A percentile compares a stretch with the other conserved stretches of the same genome.
Conservation (phyloP, 139 green algal species). For the Chlamydomonas applanata region DNA sequence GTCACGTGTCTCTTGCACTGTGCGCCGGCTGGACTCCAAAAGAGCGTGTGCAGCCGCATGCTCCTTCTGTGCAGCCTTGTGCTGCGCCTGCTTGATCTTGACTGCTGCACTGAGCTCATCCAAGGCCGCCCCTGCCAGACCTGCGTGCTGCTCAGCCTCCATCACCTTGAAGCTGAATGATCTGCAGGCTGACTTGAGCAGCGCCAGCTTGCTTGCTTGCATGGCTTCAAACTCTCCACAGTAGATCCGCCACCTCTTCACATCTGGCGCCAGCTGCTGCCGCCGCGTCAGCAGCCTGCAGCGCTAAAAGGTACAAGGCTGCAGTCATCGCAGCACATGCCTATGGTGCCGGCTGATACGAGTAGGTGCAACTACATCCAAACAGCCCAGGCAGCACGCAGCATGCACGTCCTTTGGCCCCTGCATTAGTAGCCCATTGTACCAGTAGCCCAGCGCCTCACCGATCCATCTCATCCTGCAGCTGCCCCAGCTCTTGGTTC, state of each 20-base stretch:
- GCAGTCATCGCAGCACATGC: too few relatives aligned
- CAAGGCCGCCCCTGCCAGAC: not conserved
- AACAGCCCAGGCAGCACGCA: too few relatives aligned
- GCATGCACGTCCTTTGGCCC: too few relatives aligned
- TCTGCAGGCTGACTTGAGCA: too few relatives aligned
- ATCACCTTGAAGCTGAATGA: too few relatives aligned
- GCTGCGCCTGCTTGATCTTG: not conserved
- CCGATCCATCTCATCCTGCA: slow-evolving; percentile 11
- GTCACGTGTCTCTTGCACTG: too few relatives aligned
- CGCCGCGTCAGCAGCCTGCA: slow-evolving; percentile 39
- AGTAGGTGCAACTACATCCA: too few relatives aligned
- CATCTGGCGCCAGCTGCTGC: slow-evolving; percentile 41
- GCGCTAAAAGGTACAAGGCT: not conserved
- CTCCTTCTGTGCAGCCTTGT: not conserved
- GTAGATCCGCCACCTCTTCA: slow-evolving; percentile 41
- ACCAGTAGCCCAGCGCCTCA: too few relatives aligned
- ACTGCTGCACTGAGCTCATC: not conserved
- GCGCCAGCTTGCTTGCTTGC: not conserved
- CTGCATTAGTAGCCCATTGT: not conserved
- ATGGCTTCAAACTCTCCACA: not conserved
- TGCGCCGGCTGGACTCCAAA: too few relatives aligned
- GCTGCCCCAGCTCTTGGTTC: not conserved
- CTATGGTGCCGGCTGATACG: too few relatives aligned
- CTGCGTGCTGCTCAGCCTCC: not conserved
- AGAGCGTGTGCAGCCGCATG: too few relatives aligned